A percentile compares a stretch with the other conserved stretches of the same genome.
These are phyloP conservation scores for Termitomyces sp. DNA, from an alignment of 768 basidiomycete genomes.

Conservation along the genomic window DNA sequence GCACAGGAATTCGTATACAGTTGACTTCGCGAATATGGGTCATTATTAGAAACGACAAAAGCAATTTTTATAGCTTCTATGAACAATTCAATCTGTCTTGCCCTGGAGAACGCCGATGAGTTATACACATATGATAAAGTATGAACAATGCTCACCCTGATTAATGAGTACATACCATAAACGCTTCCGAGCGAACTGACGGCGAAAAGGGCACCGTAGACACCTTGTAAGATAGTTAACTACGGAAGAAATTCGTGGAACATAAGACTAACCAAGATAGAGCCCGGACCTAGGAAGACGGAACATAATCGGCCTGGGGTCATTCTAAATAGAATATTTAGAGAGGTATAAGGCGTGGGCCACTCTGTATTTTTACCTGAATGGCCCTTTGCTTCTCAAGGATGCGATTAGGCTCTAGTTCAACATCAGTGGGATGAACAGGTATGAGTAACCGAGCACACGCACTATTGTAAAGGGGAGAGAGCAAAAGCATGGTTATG, in stretches of 20 bases:
- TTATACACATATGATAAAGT: background rate
- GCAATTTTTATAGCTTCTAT: constrained; percentile 8
- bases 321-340: constrained; percentile 24
- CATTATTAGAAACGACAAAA: background rate
- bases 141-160: constrained; percentile 28
- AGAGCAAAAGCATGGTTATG: constrained; percentile 42
- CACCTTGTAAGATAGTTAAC: constrained; percentile 29
- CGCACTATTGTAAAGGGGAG: constrained; percentile 64
- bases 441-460: constrained; percentile 2
- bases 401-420: constrained; percentile 57
- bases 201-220: constrained; percentile 49
- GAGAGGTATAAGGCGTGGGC: constrained; percentile 4
- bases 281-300: constrained; percentile 58
- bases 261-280: constrained; percentile 49
- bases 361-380: constrained; percentile 45
- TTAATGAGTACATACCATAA: constrained; percentile 44
- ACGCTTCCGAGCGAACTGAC: constrained; percentile 50
- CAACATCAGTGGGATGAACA: background rate
- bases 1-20: background rate
- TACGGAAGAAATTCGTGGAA: background rate
- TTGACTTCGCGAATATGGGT: background rate
- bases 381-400: constrained; percentile 59
- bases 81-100: constrained; percentile 14
- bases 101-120: constrained; percentile 10
- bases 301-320: constrained; percentile 50